Percentiles rank a stretch among this genome's conserved stretches.
phyloP scores from a whole-genome alignment of 768 basidiomycete genomes.

The Chalciporus piperatus region DNA sequence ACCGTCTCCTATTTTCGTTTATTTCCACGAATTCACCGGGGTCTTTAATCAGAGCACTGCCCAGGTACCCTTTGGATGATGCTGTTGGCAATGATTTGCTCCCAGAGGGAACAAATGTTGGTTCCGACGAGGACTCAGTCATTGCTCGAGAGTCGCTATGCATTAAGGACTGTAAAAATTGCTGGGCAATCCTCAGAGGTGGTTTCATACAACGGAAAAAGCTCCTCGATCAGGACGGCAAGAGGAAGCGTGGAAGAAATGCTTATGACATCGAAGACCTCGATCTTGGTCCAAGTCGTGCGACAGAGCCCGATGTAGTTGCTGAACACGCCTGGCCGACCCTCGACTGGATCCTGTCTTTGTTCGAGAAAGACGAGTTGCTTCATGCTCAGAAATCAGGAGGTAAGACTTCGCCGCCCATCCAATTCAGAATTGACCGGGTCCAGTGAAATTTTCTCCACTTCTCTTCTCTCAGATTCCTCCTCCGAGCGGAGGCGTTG shows the following conservation, averaged over 20 bases:
- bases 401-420: slow-evolving; percentile 9
- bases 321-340: slow-evolving; percentile 67
- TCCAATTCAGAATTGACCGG: slow-evolving; percentile 6
- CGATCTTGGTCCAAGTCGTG: slow-evolving; percentile 18
- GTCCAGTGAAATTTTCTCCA: slow-evolving; percentile 44
- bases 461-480: slow-evolving; percentile 61
- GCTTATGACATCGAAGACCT: slow-evolving; percentile 26
- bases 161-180: slow-evolving; percentile 51
- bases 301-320: slow-evolving; percentile 36
- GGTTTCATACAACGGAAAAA: slow-evolving; percentile 46
- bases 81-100: slow-evolving; percentile 2
- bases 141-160: slow-evolving; percentile 54
- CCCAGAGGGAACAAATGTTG: slow-evolving; percentile 20
- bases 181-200: slow-evolving; percentile 60
- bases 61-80: slow-evolving; percentile 39
- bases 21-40: slow-evolving; percentile 54
- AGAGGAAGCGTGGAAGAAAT: slow-evolving; percentile 33
- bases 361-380: slow-evolving; percentile 69
- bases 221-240: slow-evolving; percentile 14
- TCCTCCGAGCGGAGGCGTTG: slow-evolving; percentile 43
- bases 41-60: slow-evolving; percentile 53
- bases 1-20: slow-evolving; percentile 53
- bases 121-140: slow-evolving; percentile 50
- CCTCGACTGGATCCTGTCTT: slow-evolving; percentile 62
- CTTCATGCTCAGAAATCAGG: slow-evolving; percentile 32